Percentiles rank a stretch among this genome's conserved stretches.
Conservation (phyloP, 306 rosid species). For the Cucumis sativus region DNA sequence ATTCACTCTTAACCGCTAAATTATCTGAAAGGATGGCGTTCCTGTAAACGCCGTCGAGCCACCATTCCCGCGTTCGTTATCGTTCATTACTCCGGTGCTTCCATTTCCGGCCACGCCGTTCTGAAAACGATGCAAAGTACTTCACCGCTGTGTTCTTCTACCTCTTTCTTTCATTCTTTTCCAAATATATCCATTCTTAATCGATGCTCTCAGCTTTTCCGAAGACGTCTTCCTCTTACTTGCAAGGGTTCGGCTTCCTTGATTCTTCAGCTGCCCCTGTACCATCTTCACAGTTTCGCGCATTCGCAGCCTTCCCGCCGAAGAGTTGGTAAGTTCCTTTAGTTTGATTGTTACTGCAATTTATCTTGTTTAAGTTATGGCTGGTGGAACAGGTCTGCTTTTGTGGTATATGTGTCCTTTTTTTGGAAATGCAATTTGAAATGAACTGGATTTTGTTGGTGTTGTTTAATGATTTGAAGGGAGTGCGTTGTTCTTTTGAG, state of each 20-base stretch:
- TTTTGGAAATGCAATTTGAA: neutral
- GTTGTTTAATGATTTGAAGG: neutral
- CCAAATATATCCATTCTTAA: conserved; percentile 18
- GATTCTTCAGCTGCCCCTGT: conserved; percentile 13
- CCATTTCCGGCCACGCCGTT: neutral
- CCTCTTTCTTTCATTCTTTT: conserved; percentile 15
- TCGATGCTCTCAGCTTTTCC: conserved; percentile 17
- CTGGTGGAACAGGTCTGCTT: neutral
- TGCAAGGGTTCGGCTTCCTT: conserved; percentile 1
- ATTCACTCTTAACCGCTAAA: neutral
- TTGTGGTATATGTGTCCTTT: neutral
- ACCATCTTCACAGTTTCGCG: conserved; percentile 21
- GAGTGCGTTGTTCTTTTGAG: neutral
- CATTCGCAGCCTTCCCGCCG: conserved; percentile 19
- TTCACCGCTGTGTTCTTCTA: conserved; percentile 26
- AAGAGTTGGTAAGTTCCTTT: conserved; percentile 26
- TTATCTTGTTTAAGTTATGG: neutral
- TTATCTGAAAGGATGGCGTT: neutral
- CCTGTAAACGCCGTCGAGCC: neutral
- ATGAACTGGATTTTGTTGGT: neutral
- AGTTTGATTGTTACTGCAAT: neutral
- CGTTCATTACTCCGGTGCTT: neutral
- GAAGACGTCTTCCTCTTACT: neutral
- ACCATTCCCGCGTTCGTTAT: neutral
- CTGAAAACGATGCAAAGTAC: conserved; percentile 20